phyloP scores from a whole-genome alignment of 2,329 filamentous ascomycete species.

The Raffaelea deltoideospora region DNA sequence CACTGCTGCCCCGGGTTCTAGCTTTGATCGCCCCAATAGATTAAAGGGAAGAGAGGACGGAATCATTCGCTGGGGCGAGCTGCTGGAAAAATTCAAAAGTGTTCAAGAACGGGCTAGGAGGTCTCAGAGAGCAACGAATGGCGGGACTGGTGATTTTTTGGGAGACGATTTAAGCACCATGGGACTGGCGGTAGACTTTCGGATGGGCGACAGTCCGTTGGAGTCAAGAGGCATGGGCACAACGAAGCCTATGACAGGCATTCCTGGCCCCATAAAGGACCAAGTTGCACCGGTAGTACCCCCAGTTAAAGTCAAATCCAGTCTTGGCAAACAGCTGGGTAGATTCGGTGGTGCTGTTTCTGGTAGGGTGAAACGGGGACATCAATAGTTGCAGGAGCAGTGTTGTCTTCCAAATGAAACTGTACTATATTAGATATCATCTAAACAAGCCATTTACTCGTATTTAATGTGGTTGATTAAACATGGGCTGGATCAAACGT shows the following conservation, averaged over 20 bases:
- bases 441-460: no score
- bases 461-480: no score
- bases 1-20: conserved; percentile 33
- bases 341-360: conserved; percentile 57
- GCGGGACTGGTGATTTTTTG: conserved; percentile 22
- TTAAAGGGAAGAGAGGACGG: conserved; percentile 72
- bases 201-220: conserved; percentile 24
- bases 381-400: conserved; percentile 14
- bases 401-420: neutral
- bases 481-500: no score
- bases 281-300: conserved; percentile 25
- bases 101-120: conserved; percentile 79
- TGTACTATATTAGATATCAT: conserved; percentile 4
- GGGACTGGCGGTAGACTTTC: conserved; percentile 18
- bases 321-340: conserved; percentile 53
- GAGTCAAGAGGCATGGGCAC: conserved; percentile 23
- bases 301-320: conserved; percentile 42
- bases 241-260: conserved; percentile 18
- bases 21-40: conserved; percentile 59
- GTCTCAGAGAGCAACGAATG: conserved; percentile 43
- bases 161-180: conserved; percentile 28
- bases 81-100: conserved; percentile 84
- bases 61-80: conserved; percentile 77
- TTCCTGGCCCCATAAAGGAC: conserved; percentile 24
- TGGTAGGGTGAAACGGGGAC: conserved; percentile 42